Evolutionary conservation across 768 basidiomycete species (phyloP).

Genomic region (Tricholoma furcatifolium): DNA sequence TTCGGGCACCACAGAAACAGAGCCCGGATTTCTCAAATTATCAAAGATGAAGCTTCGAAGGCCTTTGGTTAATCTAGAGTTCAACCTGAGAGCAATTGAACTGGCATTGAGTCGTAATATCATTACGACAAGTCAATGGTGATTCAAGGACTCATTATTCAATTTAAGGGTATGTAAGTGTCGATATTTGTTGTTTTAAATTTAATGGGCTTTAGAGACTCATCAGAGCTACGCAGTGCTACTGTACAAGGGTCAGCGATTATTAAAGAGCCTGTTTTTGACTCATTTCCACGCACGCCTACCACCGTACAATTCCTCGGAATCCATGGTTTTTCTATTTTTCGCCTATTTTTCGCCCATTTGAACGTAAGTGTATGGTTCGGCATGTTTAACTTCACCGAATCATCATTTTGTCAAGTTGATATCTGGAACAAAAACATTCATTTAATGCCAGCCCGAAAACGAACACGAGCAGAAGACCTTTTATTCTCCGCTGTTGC

Average conservation of each 20-base stretch:
- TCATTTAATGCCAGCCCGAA: too few species aligned
- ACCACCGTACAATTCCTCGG: not conserved
- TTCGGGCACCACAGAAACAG: not conserved
- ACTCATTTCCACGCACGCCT: not conserved
- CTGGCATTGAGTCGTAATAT: not conserved
- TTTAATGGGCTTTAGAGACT: too few species aligned
- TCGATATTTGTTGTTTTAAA: too few species aligned
- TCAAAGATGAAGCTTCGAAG: not conserved
- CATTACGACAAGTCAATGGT: not conserved
- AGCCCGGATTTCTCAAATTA: not conserved
- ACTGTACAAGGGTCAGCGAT: not conserved
- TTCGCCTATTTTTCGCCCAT: not conserved
- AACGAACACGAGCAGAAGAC: too few species aligned
- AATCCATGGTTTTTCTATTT: not conserved
- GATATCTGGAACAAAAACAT: not conserved
- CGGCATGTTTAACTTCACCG: not conserved
- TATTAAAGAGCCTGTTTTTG: not conserved
- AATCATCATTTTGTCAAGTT: not conserved
- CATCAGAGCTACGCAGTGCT: too few species aligned
- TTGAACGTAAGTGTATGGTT: not conserved
- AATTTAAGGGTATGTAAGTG: not conserved
- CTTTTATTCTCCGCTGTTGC: too few species aligned
- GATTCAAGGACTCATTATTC: not conserved
- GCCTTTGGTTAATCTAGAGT: too few species aligned
- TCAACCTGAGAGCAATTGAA: not conserved